Percentiles rank a stretch among this genome's conserved stretches.
phyloP scores from a whole-genome alignment of 768 basidiomycete genomes.

The Ramaria sp. region DNA sequence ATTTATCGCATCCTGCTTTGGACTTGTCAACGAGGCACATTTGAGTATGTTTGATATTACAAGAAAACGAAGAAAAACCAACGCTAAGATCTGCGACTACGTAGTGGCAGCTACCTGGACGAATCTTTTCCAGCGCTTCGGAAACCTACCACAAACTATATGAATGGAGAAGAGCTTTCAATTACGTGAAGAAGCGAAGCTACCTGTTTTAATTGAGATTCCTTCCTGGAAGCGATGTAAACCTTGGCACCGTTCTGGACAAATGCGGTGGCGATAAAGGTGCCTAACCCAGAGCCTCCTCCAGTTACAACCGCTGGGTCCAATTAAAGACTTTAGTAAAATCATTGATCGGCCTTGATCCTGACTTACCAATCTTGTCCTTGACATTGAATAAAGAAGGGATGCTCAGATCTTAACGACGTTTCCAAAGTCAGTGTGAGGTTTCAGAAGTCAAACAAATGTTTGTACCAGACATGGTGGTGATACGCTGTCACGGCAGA shows the following conservation, averaged over 20 bases:
- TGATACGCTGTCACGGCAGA: too few relatives aligned
- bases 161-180: not conserved
- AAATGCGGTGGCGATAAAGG: constrained; percentile 74
- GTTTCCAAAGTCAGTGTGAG: not conserved
- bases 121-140: constrained; percentile 47
- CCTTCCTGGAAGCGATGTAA: constrained; percentile 83
- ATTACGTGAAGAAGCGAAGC: constrained; percentile 9
- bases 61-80: constrained; percentile 19
- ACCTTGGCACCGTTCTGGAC: constrained; percentile 82
- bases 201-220: constrained; percentile 66
- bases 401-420: constrained; percentile 37
- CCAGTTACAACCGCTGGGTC: constrained; percentile 65
- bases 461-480: not conserved
- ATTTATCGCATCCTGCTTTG: constrained; percentile 68
- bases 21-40: constrained; percentile 28
- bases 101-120: constrained; percentile 56
- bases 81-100: constrained; percentile 67
- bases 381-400: constrained; percentile 51
- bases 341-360: not conserved
- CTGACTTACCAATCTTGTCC: constrained; percentile 51
- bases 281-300: constrained; percentile 75
- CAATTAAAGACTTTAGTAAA: not conserved
- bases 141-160: constrained; percentile 26
- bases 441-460: not conserved
- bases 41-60: not conserved